Conservation (phyloP, 2,329 filamentous ascomycete species). For the Phoma sp. region DNA sequence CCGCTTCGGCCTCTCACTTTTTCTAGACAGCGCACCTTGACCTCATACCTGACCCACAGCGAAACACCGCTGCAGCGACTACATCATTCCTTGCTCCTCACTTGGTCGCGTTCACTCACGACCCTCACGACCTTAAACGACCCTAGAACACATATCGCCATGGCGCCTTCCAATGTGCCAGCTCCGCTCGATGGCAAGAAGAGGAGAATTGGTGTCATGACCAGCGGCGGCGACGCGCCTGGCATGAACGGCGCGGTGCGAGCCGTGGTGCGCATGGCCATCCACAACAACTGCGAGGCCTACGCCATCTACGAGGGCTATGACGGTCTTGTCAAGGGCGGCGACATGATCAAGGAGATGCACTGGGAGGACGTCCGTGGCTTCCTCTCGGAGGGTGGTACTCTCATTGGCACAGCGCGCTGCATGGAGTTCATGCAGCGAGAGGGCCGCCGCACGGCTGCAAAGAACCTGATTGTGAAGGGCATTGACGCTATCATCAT, state of each 20-base stretch:
- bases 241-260: conserved; percentile 94
- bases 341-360: conserved; percentile 85
- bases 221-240: conserved; percentile 90
- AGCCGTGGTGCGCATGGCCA: conserved; percentile 88
- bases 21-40: conserved; percentile 29
- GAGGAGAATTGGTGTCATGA: conserved; percentile 85
- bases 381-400: conserved; percentile 92
- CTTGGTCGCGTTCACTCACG: conserved; percentile 6
- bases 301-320: conserved; percentile 82
- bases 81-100: conserved; percentile 13
- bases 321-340: conserved; percentile 89
- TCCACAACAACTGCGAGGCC: conserved; percentile 68
- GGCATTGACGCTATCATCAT: conserved; percentile 97
- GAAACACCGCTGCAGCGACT: conserved; percentile 9
- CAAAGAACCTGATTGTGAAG: conserved; percentile 90
- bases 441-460: conserved; percentile 78
- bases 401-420: conserved; percentile 91
- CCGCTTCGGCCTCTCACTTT: conserved; percentile 26
- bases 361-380: conserved; percentile 93
- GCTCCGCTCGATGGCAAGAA: conserved; percentile 55
- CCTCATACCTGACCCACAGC: conserved; percentile 33
- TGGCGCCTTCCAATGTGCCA: conserved; percentile 42
- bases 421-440: conserved; percentile 93
- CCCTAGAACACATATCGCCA: conserved; percentile 16
- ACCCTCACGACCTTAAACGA: conserved; percentile 8